These are phyloP conservation scores for Aspergillus sclerotioniger DNA, from an alignment of 495 filamentous ascomycete genomes.

Conservation along the genomic window DNA sequence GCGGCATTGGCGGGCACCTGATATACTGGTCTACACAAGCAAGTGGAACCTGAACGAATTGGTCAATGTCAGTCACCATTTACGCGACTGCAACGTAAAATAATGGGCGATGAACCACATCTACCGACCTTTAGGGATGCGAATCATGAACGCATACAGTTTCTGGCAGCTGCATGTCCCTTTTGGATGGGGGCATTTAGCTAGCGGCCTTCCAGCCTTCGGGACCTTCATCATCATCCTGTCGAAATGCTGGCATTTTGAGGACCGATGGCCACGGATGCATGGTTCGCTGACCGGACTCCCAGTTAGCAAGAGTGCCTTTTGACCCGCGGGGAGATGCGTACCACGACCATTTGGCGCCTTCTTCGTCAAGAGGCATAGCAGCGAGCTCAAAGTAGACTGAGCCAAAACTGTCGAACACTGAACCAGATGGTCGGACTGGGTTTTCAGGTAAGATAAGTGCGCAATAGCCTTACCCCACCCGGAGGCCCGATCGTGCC, in stretches of 20 bases:
- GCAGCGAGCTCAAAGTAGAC: conserved; percentile 13
- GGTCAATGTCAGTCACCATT: conserved; percentile 7
- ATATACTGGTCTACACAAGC: conserved; percentile 43
- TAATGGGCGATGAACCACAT: neutral
- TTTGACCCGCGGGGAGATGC: conserved; percentile 1
- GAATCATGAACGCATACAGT: conserved; percentile 51
- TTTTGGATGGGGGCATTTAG: conserved; percentile 71
- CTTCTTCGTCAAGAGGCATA: conserved; percentile 51
- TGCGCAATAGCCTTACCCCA: neutral
- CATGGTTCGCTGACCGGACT: conserved; percentile 64
- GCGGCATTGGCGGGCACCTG: conserved; percentile 28
- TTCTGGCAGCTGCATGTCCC: conserved; percentile 58
- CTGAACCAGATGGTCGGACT: neutral
- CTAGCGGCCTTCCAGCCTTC: conserved; percentile 76
- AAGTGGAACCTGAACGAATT: conserved; percentile 29
- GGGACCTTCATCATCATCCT: conserved; percentile 75
- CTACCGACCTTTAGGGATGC: conserved; percentile 45
- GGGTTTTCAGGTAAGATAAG: neutral
- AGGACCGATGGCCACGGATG: conserved; percentile 82
- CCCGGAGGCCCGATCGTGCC: conserved; percentile 7
- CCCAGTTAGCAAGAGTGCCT: neutral
- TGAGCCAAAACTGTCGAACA: neutral
- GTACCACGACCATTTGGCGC: conserved; percentile 54
- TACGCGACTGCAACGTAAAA: neutral
- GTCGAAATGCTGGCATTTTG: conserved; percentile 74